phyloP scores from a whole-genome alignment of 805 yeast species.

The Sugiyamaella valdiviana region DNA sequence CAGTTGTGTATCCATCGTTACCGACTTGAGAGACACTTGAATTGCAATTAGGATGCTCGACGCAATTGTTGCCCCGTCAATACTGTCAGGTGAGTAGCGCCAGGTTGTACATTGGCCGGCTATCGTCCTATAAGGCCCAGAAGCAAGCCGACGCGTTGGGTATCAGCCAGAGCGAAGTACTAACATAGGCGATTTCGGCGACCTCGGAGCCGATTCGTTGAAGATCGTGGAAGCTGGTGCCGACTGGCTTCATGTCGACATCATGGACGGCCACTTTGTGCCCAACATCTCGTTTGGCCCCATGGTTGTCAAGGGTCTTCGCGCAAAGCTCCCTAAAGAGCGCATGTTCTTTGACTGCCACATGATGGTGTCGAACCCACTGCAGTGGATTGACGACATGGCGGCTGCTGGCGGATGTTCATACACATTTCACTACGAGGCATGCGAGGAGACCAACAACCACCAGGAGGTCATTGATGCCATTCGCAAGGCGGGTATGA shows the following conservation, averaged over 20 bases:
- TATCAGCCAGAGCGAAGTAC: background rate
- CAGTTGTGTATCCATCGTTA: background rate
- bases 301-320: slow-evolving; percentile 72
- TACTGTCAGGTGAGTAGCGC: slow-evolving; percentile 67
- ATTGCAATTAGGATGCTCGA: no score
- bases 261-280: slow-evolving; percentile 98
- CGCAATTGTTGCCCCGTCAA: slow-evolving; percentile 75
- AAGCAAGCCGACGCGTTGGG: background rate
- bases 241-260: slow-evolving; percentile 97
- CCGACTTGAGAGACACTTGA: no score
- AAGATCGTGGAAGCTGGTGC: slow-evolving; percentile 73
- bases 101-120: background rate
- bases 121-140: background rate
- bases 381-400: slow-evolving; percentile 86
- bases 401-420: slow-evolving; percentile 94
- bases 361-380: slow-evolving; percentile 94
- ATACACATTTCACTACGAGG: slow-evolving; percentile 93
- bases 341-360: slow-evolving; percentile 83
- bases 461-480: slow-evolving; percentile 67
- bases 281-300: slow-evolving; percentile 95
- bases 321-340: slow-evolving; percentile 68
- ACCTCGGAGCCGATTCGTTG: slow-evolving; percentile 82
- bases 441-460: slow-evolving; percentile 52
- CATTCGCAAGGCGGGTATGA: slow-evolving; percentile 77
- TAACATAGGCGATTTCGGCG: slow-evolving; percentile 60